A percentile compares a stretch with the other conserved stretches of the same genome.
Conservation (phyloP, 257 asterid species). For the Fraxinus cuspidata region DNA sequence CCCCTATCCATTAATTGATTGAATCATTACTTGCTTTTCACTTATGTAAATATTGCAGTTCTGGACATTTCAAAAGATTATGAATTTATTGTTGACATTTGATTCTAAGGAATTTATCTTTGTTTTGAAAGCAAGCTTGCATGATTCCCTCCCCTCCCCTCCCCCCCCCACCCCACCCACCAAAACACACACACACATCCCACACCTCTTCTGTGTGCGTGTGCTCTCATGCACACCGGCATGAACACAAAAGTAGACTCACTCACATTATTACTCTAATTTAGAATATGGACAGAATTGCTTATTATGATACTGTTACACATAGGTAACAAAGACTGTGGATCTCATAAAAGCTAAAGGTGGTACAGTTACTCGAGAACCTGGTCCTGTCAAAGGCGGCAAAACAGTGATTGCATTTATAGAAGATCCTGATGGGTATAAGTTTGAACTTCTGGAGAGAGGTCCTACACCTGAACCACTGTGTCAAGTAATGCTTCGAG, state of each 20-base stretch:
- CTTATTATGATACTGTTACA: slow-evolving; percentile 11
- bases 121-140: not conserved
- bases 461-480: slow-evolving; percentile 97
- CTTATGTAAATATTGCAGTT: not conserved
- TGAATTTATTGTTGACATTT: slow-evolving; percentile 9
- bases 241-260: too few relatives aligned
- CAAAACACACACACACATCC: not conserved
- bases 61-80: slow-evolving; percentile 1
- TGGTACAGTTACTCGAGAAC: slow-evolving; percentile 93
- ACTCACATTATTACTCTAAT: not conserved
- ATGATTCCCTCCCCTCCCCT: not conserved
- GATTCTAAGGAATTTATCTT: not conserved
- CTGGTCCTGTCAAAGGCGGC: slow-evolving; percentile 99
- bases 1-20: slow-evolving; percentile 6
- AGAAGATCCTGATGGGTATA: slow-evolving; percentile 98
- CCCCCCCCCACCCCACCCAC: too few relatives aligned
- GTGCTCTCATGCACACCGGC: not conserved
- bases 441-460: slow-evolving; percentile 94
- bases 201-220: not conserved
- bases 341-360: slow-evolving; percentile 95
- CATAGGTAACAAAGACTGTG: slow-evolving; percentile 79
- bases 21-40: not conserved
- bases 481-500: slow-evolving; percentile 99
- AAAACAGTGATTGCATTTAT: slow-evolving; percentile 89
- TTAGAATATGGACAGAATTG: not conserved